Conservation (phyloP, 257 asterid genomes). For the Catharanthus roseus region DNA sequence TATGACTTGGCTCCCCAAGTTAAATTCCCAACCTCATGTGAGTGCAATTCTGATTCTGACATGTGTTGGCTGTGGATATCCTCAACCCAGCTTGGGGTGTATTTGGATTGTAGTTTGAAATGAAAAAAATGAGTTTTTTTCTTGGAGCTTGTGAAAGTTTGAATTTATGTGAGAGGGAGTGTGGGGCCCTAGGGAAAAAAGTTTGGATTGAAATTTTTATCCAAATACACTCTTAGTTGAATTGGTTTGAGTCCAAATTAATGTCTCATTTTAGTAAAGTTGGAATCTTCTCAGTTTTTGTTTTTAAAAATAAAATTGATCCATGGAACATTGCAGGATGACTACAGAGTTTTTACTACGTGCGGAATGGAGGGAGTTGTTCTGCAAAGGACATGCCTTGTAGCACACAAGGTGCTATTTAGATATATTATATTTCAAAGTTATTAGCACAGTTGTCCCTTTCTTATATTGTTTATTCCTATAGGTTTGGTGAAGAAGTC, state of each 20-base stretch:
- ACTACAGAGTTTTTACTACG: neutral
- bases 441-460: neutral
- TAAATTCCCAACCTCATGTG: neutral
- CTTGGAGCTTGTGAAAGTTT: no score
- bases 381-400: neutral
- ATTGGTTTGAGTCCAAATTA: neutral
- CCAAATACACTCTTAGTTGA: no score
- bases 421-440: neutral
- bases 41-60: neutral
- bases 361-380: neutral
- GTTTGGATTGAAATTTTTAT: no score
- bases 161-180: no score
- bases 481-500: no score
- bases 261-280: neutral
- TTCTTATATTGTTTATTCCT: neutral
- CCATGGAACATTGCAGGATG: neutral
- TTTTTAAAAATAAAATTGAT: neutral
- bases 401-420: neutral
- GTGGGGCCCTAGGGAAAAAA: no score
- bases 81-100: neutral
- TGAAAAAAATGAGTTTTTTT: no score
- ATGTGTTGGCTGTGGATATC: neutral
- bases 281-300: neutral
- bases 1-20: neutral
- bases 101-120: no score